Evolutionary conservation across 2,329 filamentous ascomycete genomes (phyloP), one percentile per base, ranked within the genome.

Genomic region (Lachnellula subtilissima): DNA sequence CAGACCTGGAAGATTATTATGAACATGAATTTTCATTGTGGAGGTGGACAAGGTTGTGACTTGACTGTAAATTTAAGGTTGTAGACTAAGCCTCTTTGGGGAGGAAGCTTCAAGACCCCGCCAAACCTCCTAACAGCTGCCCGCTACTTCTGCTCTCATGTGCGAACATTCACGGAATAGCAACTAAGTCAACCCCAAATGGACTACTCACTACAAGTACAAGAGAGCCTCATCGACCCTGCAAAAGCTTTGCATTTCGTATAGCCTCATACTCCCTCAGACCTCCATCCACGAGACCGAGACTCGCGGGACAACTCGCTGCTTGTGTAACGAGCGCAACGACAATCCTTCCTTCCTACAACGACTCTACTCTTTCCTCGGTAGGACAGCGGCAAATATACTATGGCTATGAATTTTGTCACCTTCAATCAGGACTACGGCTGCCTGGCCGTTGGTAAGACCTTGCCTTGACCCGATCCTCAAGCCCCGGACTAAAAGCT

Each of bases 351-450:
- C 28, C 8, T 12, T 32, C 28, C 9, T 32, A 12, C 28, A 9
- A 11, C 28, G 28, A 4, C 8, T 12, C 9, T 32, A 32, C 28
- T 32, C 28, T 32, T 32, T 12, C 9, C 8, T 32, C 28, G 28
- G 28, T 4, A 32, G 28, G 28, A 28, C 46, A 45, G 25, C 37
- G 40, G 6, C 39, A 42, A 48, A 9, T 36, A 25, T 61, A 80
- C 70, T 58, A 90, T 90, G 86, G 76, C 85, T 49, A 91, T 97
- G 78, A 99, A 99, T 75, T 99, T 96, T 76, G 91, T 99, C 68
- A 97, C 93, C 43, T 99, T 97, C 76, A 99, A 99, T 75, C 94
- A 99, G 79, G 94, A 99, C 78, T 91, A 96, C 78, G 96, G 89
- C 81, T 93, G 93, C 74, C 81, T 99, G 63, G 93, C 93, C 76